phyloP scores from a whole-genome alignment of 2,329 filamentous ascomycete genomes.

The Aspergillus pseudoviridinutans region DNA sequence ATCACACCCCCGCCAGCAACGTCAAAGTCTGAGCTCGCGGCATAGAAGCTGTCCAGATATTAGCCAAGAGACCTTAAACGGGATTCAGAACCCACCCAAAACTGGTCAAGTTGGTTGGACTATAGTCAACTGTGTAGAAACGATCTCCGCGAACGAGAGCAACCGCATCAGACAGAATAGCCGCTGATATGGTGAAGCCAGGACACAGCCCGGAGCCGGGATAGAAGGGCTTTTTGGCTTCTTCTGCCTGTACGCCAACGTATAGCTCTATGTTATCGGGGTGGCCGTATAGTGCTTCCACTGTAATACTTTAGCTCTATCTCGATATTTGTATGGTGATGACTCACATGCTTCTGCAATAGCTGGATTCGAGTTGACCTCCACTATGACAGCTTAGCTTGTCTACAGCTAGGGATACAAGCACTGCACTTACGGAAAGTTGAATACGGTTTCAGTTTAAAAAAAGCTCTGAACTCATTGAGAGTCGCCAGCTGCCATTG shows the following conservation, averaged over 20 bases:
- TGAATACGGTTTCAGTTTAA: slow-evolving; percentile 6
- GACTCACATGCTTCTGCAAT: slow-evolving; percentile 1
- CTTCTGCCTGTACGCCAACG: slow-evolving; percentile 5
- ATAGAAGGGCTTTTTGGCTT: slow-evolving; percentile 3
- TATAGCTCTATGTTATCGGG: slow-evolving; percentile 7
- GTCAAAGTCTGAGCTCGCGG: background rate
- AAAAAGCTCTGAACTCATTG: slow-evolving; percentile 6
- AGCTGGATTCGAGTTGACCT: slow-evolving; percentile 2
- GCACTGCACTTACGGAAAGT: slow-evolving; percentile 1
- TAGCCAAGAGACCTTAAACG: background rate
- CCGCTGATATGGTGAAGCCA: slow-evolving; percentile 4
- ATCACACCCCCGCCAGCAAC: slow-evolving; percentile 3
- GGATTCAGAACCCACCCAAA: background rate
- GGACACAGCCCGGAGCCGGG: slow-evolving; percentile 7
- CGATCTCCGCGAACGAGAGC: slow-evolving; percentile 5
- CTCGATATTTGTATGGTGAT: background rate
- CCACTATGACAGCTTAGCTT: background rate
- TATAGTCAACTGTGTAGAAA: slow-evolving; percentile 7
- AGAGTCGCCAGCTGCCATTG: slow-evolving; percentile 2
- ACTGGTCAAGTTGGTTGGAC: slow-evolving; percentile 3
- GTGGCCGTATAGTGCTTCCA: slow-evolving; percentile 4
- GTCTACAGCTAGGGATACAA: too few species aligned
- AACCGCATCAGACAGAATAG: slow-evolving; percentile 5
- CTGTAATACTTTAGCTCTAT: background rate
- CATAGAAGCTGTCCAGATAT: background rate